Evolutionary conservation across 1,139 yeast species (phyloP).

Genomic region (Hyphopichia wangnamkhiaoensis): DNA sequence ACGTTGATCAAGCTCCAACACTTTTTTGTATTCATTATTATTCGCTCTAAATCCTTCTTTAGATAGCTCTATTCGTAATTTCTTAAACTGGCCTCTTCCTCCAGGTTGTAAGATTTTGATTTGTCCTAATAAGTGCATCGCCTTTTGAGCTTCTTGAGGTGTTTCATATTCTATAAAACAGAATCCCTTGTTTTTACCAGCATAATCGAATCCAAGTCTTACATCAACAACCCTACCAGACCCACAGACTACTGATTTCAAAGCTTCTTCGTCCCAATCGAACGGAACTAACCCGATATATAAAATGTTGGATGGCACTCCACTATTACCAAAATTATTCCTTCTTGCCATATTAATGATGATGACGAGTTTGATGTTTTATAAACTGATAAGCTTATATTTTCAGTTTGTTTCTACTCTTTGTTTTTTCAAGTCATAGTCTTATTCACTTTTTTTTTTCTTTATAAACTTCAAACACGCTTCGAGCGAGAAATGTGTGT

Average conservation of each 20-base stretch:
- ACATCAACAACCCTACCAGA: slow-evolving; percentile 65
- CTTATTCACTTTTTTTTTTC: not conserved
- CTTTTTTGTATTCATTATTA: slow-evolving; percentile 36
- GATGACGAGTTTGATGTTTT: slow-evolving; percentile 3
- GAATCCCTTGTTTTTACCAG: slow-evolving; percentile 65
- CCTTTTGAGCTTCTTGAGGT: slow-evolving; percentile 54
- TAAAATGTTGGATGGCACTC: slow-evolving; percentile 34
- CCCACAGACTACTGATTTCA: slow-evolving; percentile 62
- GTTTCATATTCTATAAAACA: slow-evolving; percentile 60
- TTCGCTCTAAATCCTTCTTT: slow-evolving; percentile 57
- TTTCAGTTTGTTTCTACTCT: not conserved
- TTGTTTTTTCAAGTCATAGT: not conserved
- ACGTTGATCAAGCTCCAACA: slow-evolving; percentile 42
- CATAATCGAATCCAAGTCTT: slow-evolving; percentile 60
- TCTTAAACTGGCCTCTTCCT: slow-evolving; percentile 36
- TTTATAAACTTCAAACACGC: not conserved
- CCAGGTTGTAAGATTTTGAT: slow-evolving; percentile 38
- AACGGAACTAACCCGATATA: slow-evolving; percentile 66
- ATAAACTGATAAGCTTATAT: too few species aligned
- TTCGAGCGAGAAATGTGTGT: too few species aligned
- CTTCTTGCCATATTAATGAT: slow-evolving; percentile 15
- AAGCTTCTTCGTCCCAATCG: slow-evolving; percentile 61
- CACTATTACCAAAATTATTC: not conserved
- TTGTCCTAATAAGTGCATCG: slow-evolving; percentile 43
- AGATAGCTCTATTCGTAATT: slow-evolving; percentile 56